Conservation (phyloP, 2,329 filamentous ascomycete genomes). For the Claviceps humidiphila region DNA sequence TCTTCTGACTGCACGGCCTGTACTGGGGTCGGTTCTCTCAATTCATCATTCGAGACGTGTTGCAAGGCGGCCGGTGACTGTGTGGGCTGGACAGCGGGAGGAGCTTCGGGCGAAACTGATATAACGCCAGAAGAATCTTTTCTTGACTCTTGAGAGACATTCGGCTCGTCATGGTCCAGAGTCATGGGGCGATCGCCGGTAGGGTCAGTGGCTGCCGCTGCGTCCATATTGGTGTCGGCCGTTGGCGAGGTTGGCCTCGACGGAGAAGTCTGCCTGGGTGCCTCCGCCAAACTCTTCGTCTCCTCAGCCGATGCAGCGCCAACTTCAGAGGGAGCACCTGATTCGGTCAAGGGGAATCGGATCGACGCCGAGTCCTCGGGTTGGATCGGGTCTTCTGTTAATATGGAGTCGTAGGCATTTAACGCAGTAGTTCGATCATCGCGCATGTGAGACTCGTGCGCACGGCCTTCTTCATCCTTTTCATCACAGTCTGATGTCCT, state of each 20-base stretch:
- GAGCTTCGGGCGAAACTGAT: not conserved
- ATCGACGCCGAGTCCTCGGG: slow-evolving; percentile 26
- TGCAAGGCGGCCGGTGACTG: not conserved
- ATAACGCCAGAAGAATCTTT: not conserved
- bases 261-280: slow-evolving; percentile 1
- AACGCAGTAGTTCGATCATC: slow-evolving; percentile 12
- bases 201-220: not conserved
- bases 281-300: slow-evolving; percentile 7
- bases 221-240: not conserved
- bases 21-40: not conserved
- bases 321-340: slow-evolving; percentile 15
- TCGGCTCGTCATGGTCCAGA: not conserved
- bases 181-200: not conserved
- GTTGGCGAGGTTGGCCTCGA: slow-evolving; percentile 11
- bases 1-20: not conserved
- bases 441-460: slow-evolving; percentile 10
- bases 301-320: slow-evolving; percentile 13
- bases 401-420: slow-evolving; percentile 18
- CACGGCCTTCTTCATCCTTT: slow-evolving; percentile 15
- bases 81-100: not conserved
- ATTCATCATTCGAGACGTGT: not conserved
- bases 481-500: slow-evolving; percentile 14
- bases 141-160: not conserved
- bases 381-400: slow-evolving; percentile 25
- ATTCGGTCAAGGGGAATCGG: slow-evolving; percentile 16